Base-by-base conservation (phyloP, 202 grass and related monocot genomes). In the Musa balbisiana region DNA sequence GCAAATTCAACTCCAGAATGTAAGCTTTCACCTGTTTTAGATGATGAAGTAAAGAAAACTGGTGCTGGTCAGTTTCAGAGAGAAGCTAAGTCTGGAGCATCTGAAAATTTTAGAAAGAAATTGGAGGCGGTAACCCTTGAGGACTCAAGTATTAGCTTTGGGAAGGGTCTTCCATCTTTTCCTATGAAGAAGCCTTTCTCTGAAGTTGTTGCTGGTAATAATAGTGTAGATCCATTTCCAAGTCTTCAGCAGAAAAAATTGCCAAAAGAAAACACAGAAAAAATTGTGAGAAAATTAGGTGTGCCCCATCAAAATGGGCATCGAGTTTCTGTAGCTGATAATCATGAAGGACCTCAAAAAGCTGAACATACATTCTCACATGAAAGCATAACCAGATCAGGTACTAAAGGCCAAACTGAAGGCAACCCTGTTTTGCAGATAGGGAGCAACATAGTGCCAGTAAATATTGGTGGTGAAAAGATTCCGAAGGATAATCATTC, bases 171-270 rank as follows among this genome's bases (percentile, higher is more conserved):
- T 81, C 87, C 90, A 78, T 91, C 82, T 87, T 98, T 92, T 89
- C 87, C 74, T 76, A 89, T 91, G 86, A 93, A 89, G 65, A 98
- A 98, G 33, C 94, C 90, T 66, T 93, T 98, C 89, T 78, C 91
- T 82, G 94, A 98, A 83, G 88, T 98, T 84, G 91, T 98, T 80
- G 94, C 94, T 65, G 90, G 94, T 64, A 91, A 70, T 66, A 74
- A 67, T 72, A 62, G 67, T 60, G 90, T 76, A 80, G 87, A 94
- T 83, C 80, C 86, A 15, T 93, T 91, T 83, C 94, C 90, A 81
- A 80, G 82, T 85, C 91, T 98, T 82, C 87, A 88, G 73, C 87
- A 85, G 69, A 92, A 80, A 13, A 94, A 76, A 52, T 67, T 80
- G 73, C 73, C 70, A 69, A 97, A 91, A 89, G 73, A 80, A 67